A percentile compares a stretch with the other conserved stretches of the same genome.
Conservation (phyloP, 192 early-diverging fungal genomes). For the Coemansia sp. region DNA sequence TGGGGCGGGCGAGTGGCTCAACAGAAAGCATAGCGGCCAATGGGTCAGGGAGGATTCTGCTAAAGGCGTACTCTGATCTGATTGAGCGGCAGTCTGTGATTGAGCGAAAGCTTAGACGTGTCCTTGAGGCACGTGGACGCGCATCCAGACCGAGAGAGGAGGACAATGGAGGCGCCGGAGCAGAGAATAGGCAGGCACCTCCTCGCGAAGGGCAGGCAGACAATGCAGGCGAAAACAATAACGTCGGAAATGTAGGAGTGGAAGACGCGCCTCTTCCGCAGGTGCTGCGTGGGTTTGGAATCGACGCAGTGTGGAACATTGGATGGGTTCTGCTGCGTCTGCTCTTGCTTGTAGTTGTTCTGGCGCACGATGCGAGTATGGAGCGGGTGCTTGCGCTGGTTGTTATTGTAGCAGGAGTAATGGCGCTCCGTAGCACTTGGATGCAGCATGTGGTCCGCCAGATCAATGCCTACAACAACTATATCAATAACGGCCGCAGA, state of each 20-base stretch:
- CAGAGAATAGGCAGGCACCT: not conserved
- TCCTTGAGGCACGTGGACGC: not conserved
- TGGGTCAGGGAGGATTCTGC: slow-evolving; percentile 1
- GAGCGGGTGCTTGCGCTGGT: slow-evolving; percentile 30
- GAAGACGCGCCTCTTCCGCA: slow-evolving; percentile 13
- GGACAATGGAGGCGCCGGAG: not conserved
- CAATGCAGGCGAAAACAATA: not conserved
- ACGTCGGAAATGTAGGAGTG: not conserved
- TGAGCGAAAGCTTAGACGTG: not conserved
- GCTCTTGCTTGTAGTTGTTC: slow-evolving; percentile 33
- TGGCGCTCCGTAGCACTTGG: slow-evolving; percentile 27
- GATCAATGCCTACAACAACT: slow-evolving; percentile 18
- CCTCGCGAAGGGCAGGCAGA: not conserved
- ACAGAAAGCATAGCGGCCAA: not conserved
- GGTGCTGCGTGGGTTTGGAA: slow-evolving; percentile 26
- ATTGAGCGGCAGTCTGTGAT: slow-evolving; percentile 1
- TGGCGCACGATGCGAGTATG: slow-evolving; percentile 43
- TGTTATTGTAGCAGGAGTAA: slow-evolving; percentile 11
- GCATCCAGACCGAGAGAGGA: not conserved
- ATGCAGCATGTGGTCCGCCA: slow-evolving; percentile 15
- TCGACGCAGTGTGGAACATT: slow-evolving; percentile 35
- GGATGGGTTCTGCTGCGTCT: slow-evolving; percentile 37
- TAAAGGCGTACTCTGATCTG: slow-evolving; percentile 5
- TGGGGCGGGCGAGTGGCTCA: not conserved
- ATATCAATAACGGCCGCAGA: not conserved